phyloP scores from a whole-genome alignment of 345 rosid species.

The Conringia planisiliqua region DNA sequence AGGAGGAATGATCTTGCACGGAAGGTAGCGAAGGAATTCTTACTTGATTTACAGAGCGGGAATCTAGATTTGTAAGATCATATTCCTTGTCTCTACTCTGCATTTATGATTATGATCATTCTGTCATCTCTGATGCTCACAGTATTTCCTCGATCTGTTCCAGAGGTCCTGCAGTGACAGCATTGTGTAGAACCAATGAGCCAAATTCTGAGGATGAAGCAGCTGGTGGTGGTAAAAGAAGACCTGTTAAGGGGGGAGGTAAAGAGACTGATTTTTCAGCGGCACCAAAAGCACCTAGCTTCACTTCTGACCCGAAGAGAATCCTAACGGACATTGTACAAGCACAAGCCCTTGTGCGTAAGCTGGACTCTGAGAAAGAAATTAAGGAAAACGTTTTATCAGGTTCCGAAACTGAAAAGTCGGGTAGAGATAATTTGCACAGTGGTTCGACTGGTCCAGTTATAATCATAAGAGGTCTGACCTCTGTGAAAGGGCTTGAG shows the following conservation, averaged over 20 bases:
- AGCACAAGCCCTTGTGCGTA: constrained; percentile 77
- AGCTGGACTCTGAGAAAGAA: constrained; percentile 90
- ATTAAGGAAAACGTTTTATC: constrained; percentile 68
- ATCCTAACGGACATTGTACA: constrained; percentile 71
- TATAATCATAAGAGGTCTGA: constrained; percentile 83
- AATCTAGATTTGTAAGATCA: constrained; percentile 72
- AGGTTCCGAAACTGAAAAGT: constrained; percentile 63
- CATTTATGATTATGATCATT: not conserved
- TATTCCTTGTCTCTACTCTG: not conserved
- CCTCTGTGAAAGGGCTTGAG: constrained; percentile 93
- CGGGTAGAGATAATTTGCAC: constrained; percentile 68
- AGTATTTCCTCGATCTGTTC: constrained; percentile 14
- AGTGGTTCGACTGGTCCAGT: constrained; percentile 82
- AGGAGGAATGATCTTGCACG: constrained; percentile 92
- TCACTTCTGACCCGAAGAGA: constrained; percentile 82
- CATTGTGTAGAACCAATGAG: constrained; percentile 42
- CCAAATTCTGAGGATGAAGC: constrained; percentile 79
- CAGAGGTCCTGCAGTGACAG: constrained; percentile 76
- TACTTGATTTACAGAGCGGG: constrained; percentile 90
- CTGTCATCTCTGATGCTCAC: not conserved
- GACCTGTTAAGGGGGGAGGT: constrained; percentile 31
- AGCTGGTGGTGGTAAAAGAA: constrained; percentile 66
- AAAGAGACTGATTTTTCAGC: constrained; percentile 71
- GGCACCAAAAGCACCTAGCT: constrained; percentile 83
- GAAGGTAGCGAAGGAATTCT: constrained; percentile 73